Base-by-base conservation (phyloP, 1,284 basidiomycete species). In the Leccinum insolens region DNA sequence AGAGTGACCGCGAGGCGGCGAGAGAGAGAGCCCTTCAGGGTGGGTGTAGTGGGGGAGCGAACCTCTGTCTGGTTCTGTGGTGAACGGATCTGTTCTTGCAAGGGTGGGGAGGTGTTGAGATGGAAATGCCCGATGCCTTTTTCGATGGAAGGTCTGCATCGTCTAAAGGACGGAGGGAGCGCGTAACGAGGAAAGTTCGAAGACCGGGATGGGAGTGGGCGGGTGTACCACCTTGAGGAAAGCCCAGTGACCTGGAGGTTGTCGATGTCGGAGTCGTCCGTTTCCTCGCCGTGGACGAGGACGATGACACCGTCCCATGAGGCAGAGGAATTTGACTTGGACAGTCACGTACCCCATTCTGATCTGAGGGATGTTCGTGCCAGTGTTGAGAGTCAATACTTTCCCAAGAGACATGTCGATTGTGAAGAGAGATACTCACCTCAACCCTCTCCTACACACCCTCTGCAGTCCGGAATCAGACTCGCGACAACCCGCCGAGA, bases 261-360 rank as follows among this genome's bases (percentile, higher is more conserved):
- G 66, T 83, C 80, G 70, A 82, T 86, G 71, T 90, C 87, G 66
- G 83, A 85, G 64, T 84, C 80, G 74, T 91, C 88, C 83, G 92
- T 93, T 68, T 89, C 87, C 68, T 93, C 89, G 72, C 92, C 91
- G 75, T 90, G 92, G 6, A 94, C 80, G 65, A 77, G 68, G 66
- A 94, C 83, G 28, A 93, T 80, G 74, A 89, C 84, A 15, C 91
- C 89, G 73, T 92, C 88, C 92, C 92, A 93, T n/a, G 82, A 77
- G 41, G 75, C 72, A 62, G 79, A 75, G 76, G 90, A 83, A 44
- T 44, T 44, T 44, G 15, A 17, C 41, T 44, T 44, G 41, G 41
- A 44, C 41, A 15, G 41, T 44, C 41, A 44, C 41, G 41, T 44
- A 44, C 41, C 41, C 34, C 34, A 37, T 37, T 37, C 4, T 11